Base-by-base conservation (phyloP, 768 basidiomycete genomes). In the Hortiboletus flavorubellus region DNA sequence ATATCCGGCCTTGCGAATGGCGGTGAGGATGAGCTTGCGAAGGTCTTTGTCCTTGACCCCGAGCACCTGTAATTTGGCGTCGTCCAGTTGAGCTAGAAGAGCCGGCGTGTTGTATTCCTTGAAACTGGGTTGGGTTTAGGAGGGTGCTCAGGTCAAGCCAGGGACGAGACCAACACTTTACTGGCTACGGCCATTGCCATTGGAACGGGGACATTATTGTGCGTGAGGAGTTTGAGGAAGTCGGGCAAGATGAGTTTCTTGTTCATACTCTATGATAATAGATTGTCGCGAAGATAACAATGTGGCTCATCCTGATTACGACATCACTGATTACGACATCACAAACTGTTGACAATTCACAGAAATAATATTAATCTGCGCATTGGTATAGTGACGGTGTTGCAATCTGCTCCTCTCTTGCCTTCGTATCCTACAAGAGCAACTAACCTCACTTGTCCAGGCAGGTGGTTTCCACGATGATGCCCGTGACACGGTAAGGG, bases 401-500 rank as follows among this genome's bases (percentile, higher is more conserved):
- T 58, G 54, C 51, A 29, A 50, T 66, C 60, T 53, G 56, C 46
- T 15, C 50, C 46, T 49, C 47, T 15, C 5, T 30, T 46, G 34
- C 16, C 29, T 50, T 45, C 43, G 41, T 31, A 57, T 56, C 42
- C 23, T 60, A 67, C 48, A 12, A 18, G 59, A 39, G 15, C 46
- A 42, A 54, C 46, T 23, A 40, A 41, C 50, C n/a, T 66, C 78
- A 87, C 70, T 80, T 78, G 70, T 84, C 79, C 63, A 90, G 78
- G 66, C 85, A 60, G 54, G 91, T 93, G 53, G 94, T 96, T 79
- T 95, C 92, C 54, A 92, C 86, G 57, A 93, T 85, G 71, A 91
- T 91, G 64, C 80, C 72, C 29, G 93, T 96, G 58, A 99, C 96
- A 56, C 91, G 90, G 75, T 99, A 99, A 31, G 97, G 93, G 73